Evolutionary conservation across 1,284 basidiomycete species (phyloP).

Genomic region (Cutaneotrichosporon dermatis): DNA sequence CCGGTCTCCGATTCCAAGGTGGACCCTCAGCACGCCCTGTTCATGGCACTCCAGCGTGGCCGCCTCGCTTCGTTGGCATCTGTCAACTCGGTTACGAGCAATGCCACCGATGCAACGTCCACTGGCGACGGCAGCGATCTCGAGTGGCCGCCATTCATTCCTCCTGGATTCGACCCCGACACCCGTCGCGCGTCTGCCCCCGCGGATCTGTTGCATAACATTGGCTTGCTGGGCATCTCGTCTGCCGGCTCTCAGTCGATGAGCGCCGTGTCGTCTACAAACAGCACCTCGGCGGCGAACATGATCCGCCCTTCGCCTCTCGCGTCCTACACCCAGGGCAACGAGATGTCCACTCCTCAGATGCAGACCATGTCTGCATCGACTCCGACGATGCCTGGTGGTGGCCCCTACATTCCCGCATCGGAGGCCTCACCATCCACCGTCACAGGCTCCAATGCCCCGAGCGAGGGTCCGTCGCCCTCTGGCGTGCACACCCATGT

Average conservation of each 20-base stretch:
- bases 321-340: background rate
- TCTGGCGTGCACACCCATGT: constrained; percentile 6
- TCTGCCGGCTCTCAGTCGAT: background rate
- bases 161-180: constrained; percentile 28
- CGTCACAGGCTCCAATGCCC: constrained; percentile 4
- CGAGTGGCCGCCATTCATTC: constrained; percentile 11
- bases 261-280: constrained; percentile 2
- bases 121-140: constrained; percentile 28
- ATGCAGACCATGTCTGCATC: background rate
- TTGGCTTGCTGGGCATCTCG: constrained; percentile 28
- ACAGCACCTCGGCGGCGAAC: background rate
- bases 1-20: background rate
- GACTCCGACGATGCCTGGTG: constrained; percentile 9
- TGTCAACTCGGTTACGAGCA: constrained; percentile 24
- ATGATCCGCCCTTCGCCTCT: constrained; percentile 13
- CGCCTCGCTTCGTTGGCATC: constrained; percentile 37
- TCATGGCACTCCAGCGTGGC: constrained; percentile 32
- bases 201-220: constrained; percentile 26
- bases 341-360: constrained; percentile 2
- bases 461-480: constrained; percentile 14
- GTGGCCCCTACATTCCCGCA: constrained; percentile 18
- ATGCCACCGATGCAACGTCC: constrained; percentile 22
- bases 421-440: constrained; percentile 5
- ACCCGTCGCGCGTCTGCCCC: constrained; percentile 29
- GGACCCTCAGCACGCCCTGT: constrained; percentile 25